A percentile compares a stretch with the other conserved stretches of the same genome.
These are phyloP conservation scores for Boletus bicolor DNA, from an alignment of 768 basidiomycete species.

Conservation along the genomic window DNA sequence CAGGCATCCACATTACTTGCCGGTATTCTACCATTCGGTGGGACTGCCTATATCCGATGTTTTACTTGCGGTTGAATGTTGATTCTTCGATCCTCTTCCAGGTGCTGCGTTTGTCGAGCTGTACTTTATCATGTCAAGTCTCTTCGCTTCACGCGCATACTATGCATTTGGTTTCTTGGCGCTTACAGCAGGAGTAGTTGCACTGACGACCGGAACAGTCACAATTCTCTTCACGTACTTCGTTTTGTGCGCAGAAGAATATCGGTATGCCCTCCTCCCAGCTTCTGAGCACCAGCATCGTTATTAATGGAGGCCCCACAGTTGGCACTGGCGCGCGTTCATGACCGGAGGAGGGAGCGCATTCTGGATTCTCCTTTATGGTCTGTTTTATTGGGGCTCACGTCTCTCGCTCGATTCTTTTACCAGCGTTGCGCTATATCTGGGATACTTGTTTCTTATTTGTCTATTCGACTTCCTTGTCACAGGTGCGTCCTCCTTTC, in stretches of 20 bases:
- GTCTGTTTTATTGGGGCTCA: conserved; percentile 84
- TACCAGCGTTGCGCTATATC: conserved; percentile 77
- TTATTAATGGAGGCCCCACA: conserved; percentile 26
- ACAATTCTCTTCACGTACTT: conserved; percentile 90
- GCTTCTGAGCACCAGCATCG: background rate
- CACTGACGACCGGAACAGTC: conserved; percentile 86
- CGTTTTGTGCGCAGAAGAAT: conserved; percentile 90
- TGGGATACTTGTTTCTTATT: conserved; percentile 87
- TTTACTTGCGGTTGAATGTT: conserved; percentile 1
- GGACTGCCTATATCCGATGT: conserved; percentile 14
- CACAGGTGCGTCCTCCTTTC: conserved; percentile 51
- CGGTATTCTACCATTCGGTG: conserved; percentile 90
- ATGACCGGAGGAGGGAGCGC: conserved; percentile 88
- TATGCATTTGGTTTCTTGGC: conserved; percentile 97
- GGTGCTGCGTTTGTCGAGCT: conserved; percentile 95
- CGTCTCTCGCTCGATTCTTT: conserved; percentile 83
- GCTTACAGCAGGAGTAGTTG: conserved; percentile 78
- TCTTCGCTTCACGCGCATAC: conserved; percentile 90
- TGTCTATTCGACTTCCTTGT: conserved; percentile 83
- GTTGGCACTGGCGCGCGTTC: conserved; percentile 98
- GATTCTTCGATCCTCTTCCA: conserved; percentile 25
- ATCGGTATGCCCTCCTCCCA: conserved; percentile 51
- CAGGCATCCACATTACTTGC: conserved; percentile 75
- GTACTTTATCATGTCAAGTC: conserved; percentile 85
- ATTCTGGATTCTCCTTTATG: conserved; percentile 88